A percentile compares a stretch with the other conserved stretches of the same genome.
These are phyloP conservation scores for Wickerhamomyces sp. DNA, from an alignment of 1,139 yeast genomes.

Conservation along the genomic window DNA sequence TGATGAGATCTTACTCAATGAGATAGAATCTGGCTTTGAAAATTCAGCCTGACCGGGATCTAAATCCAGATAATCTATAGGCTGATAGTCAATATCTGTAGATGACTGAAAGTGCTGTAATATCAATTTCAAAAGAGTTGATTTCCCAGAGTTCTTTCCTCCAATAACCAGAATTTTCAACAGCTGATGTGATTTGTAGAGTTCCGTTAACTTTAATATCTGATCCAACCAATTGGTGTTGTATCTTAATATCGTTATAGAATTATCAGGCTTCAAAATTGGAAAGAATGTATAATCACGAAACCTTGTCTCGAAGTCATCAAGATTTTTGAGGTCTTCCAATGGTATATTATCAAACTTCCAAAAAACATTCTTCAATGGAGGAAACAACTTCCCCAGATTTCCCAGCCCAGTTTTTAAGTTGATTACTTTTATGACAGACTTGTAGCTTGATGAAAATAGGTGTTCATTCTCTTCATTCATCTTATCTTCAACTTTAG, in stretches of 20 bases:
- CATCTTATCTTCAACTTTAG: conserved; percentile 26
- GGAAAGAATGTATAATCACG: conserved; percentile 34
- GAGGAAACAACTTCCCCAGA: conserved; percentile 44
- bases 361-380: conserved; percentile 41
- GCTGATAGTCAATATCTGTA: conserved; percentile 7
- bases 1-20: conserved; percentile 23
- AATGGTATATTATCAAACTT: conserved; percentile 7
- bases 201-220: conserved; percentile 18
- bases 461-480: conserved; percentile 32
- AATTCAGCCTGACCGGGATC: conserved; percentile 93
- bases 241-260: conserved; percentile 27
- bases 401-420: conserved; percentile 41
- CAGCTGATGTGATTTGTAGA: conserved; percentile 14
- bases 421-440: conserved; percentile 40
- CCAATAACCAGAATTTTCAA: conserved; percentile 46
- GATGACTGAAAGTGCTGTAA: conserved; percentile 37
- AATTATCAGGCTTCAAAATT: conserved; percentile 27
- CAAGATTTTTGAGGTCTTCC: conserved; percentile 11
- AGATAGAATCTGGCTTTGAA: conserved; percentile 58
- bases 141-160: conserved; percentile 79
- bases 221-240: conserved; percentile 25
- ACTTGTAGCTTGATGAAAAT: conserved; percentile 34
- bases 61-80: conserved; percentile 55
- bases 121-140: conserved; percentile 59
- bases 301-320: conserved; percentile 23